A percentile compares a stretch with the other conserved stretches of the same genome.
Conservation (phyloP, 164 flowering plant species). For the Dillenia turbinata region DNA sequence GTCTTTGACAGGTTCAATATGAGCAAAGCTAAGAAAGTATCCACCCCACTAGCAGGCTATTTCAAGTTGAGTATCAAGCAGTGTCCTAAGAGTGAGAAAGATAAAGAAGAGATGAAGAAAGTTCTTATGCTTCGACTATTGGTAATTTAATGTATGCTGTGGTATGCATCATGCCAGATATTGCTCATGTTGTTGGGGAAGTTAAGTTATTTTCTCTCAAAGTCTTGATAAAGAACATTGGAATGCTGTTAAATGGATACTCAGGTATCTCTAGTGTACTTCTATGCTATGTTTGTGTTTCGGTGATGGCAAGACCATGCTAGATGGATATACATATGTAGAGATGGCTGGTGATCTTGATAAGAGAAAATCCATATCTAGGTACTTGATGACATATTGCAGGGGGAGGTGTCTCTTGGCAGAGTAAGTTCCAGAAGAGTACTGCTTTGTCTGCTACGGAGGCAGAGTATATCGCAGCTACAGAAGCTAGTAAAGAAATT, state of each 20-base stretch:
- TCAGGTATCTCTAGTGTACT: slow-evolving; percentile 4
- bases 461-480: neutral
- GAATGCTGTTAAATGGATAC: neutral
- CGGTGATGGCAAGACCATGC: neutral
- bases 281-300: neutral
- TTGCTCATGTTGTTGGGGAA: no score
- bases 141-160: slow-evolving; percentile 6
- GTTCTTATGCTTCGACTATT: neutral
- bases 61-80: no score
- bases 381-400: neutral
- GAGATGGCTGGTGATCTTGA: slow-evolving; percentile 1
- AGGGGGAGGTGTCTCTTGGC: neutral
- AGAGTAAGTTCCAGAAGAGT: neutral
- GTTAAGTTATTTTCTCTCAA: no score
- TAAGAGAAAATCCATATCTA: neutral
- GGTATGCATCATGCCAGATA: slow-evolving; percentile 3
- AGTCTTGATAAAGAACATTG: neutral
- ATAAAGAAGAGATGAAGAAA: slow-evolving; percentile 1
- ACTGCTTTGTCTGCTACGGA: neutral
- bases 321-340: neutral
- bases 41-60: no score
- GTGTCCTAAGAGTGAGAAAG: neutral
- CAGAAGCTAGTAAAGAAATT: neutral
- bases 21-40: no score
- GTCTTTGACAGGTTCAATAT: no score